phyloP scores from a whole-genome alignment of 2,329 filamentous ascomycete species.

The Colletotrichum sp. region DNA sequence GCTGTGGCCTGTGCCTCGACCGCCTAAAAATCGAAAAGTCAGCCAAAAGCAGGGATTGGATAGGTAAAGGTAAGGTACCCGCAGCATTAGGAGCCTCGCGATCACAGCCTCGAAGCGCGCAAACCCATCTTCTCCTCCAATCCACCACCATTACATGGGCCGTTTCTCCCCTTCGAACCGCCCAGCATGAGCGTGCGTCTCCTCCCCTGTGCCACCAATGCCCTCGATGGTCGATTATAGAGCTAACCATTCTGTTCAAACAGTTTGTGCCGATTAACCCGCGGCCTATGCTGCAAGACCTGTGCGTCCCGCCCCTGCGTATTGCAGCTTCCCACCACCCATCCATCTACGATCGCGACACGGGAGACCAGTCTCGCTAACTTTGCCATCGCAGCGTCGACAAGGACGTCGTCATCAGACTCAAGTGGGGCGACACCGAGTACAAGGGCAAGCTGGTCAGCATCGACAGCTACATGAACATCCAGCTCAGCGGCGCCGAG shows the following conservation, averaged over 20 bases:
- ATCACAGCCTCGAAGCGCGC: constrained; percentile 16
- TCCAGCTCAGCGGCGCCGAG: constrained; percentile 88
- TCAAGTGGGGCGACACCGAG: constrained; percentile 98
- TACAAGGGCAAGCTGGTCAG: constrained; percentile 94
- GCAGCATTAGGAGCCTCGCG: constrained; percentile 10
- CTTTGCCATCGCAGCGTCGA: constrained; percentile 67
- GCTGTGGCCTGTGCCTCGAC: background rate
- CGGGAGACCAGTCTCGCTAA: background rate
- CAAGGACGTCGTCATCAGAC: constrained; percentile 86
- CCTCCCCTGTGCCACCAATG: background rate
- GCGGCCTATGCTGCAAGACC: constrained; percentile 91
- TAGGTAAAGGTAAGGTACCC: background rate
- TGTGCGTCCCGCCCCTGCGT: constrained; percentile 61
- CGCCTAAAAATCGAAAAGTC: constrained; percentile 11
- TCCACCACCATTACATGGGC: constrained; percentile 18
- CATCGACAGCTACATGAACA: constrained; percentile 99
- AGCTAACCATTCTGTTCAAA: background rate
- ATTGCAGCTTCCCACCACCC: background rate
- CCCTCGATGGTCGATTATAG: background rate
- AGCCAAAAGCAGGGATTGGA: background rate
- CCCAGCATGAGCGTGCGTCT: constrained; percentile 39
- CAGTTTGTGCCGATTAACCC: constrained; percentile 95
- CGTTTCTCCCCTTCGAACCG: constrained; percentile 20
- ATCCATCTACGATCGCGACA: background rate
- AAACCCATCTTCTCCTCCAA: constrained; percentile 17